A percentile compares a stretch with the other conserved stretches of the same genome.
Evolutionary conservation across 768 basidiomycete genomes (phyloP).

Genomic region (Tulasnella sp.): DNA sequence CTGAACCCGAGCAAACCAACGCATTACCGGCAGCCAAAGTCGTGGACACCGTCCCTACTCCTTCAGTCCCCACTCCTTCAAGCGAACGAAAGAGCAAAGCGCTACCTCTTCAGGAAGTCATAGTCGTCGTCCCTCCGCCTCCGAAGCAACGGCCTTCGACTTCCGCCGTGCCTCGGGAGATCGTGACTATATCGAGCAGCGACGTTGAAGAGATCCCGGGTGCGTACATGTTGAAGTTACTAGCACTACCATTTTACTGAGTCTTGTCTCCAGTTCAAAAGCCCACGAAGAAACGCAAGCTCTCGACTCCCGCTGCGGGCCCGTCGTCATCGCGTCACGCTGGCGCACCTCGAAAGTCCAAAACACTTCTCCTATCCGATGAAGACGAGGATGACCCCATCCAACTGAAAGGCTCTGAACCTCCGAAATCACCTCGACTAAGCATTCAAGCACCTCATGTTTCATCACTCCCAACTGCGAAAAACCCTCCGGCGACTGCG

Average conservation of each 20-base stretch:
- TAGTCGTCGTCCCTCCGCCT: background rate
- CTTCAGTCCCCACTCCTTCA: background rate
- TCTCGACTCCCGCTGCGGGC: background rate
- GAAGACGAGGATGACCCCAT: background rate
- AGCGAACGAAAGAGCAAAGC: background rate
- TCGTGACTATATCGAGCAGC: background rate
- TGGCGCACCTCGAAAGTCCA: background rate
- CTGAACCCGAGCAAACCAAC: background rate
- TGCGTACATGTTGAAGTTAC: background rate
- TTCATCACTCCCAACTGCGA: background rate
- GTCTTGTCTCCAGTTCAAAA: background rate
- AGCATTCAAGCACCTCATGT: background rate
- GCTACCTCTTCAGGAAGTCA: background rate
- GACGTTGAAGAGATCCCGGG: background rate
- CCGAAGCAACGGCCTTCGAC: background rate
- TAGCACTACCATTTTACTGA: background rate
- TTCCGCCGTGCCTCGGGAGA: background rate
- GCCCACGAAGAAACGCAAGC: background rate
- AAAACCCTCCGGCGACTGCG: background rate
- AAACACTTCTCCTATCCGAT: background rate
- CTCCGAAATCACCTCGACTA: background rate
- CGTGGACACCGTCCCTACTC: background rate
- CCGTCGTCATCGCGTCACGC: background rate
- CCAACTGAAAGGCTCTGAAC: background rate
- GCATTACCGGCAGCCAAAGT: background rate